Evolutionary conservation across 108 stramenopile species (phyloP), one percentile per base, ranked within the genome.

Genomic region (Parietichytrium sp.): DNA sequence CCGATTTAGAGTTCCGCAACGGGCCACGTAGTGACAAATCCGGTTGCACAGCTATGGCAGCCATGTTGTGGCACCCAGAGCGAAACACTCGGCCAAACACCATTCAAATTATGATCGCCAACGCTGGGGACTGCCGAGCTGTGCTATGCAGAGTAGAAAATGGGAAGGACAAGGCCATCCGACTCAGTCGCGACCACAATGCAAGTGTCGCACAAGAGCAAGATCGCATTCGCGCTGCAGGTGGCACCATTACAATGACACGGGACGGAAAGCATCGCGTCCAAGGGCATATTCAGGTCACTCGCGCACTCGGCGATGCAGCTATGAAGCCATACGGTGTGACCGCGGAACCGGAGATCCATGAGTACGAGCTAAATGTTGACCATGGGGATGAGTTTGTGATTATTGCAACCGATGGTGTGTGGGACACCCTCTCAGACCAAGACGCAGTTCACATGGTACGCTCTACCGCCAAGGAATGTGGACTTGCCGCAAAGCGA

Each of bases 301-400:
- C 61, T n/a, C 61, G 61, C 1, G 61, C 61, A 6, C 61, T 72
- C 16, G 61, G 61, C 61, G 61, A 72, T 25, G 61, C 61, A n/a
- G 61, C 61, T 25, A 45, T 72, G 33, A 72, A 72, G 3, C 61
- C 61, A 6, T 72, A 18, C 3, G 61, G 61, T 27, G 61, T 72
- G 38, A 72, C 61, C 12, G 61, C 61, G 8, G 61, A 72, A 25
- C 61, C 61, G 23, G 61, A 72, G 25, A 72, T 72, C 2, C 25
- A 45, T 38, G 61, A 72, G 61, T 72, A 72, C 42, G 25, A 25
- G 23, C 45, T 72, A 3, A 42, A 72, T 42, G 61, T 42, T 42
- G 45, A 33, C 15, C 23, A 25, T 6, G 61, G 61, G 10, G 61
- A 72, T 25, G 61, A 72, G 38, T 72, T 72, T 72, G 45, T 72